These are phyloP conservation scores for Colletotrichum ledebouriae DNA, from an alignment of 2,329 filamentous ascomycete species.

Conservation along the genomic window DNA sequence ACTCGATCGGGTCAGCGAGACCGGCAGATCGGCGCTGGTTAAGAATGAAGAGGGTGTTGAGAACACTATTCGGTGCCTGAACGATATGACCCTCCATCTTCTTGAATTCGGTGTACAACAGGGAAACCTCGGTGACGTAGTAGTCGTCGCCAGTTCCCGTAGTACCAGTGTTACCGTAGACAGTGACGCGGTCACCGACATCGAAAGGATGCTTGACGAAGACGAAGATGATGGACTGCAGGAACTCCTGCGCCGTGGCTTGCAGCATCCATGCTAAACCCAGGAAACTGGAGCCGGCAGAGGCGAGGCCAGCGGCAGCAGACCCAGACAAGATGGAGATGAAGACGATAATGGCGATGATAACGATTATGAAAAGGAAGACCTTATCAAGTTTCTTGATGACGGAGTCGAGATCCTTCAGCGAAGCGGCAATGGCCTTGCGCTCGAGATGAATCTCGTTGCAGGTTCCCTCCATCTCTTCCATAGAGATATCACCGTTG, in stretches of 20 bases:
- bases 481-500: slow-evolving; percentile 96
- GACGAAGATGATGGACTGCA: slow-evolving; percentile 94
- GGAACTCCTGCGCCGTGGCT: slow-evolving; percentile 92
- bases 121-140: slow-evolving; percentile 93
- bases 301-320: slow-evolving; percentile 90
- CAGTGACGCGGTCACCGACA: slow-evolving; percentile 90
- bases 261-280: slow-evolving; percentile 94
- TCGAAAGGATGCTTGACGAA: slow-evolving; percentile 98
- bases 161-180: slow-evolving; percentile 92
- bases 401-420: slow-evolving; percentile 95
- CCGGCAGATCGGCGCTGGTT: slow-evolving; percentile 93
- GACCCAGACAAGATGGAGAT: slow-evolving; percentile 91
- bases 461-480: slow-evolving; percentile 92
- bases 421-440: slow-evolving; percentile 92
- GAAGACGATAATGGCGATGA: slow-evolving; percentile 88
- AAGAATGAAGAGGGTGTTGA: slow-evolving; percentile 94
- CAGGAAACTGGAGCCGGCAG: slow-evolving; percentile 87
- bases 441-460: slow-evolving; percentile 95
- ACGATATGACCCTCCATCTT: slow-evolving; percentile 98
- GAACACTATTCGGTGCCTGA: slow-evolving; percentile 92
- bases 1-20: slow-evolving; percentile 86
- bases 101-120: slow-evolving; percentile 97
- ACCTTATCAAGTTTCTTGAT: slow-evolving; percentile 91
- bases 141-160: slow-evolving; percentile 88
- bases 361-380: slow-evolving; percentile 85